phyloP scores from a whole-genome alignment of 345 rosid species.

The Chamaenerion angustifolium region DNA sequence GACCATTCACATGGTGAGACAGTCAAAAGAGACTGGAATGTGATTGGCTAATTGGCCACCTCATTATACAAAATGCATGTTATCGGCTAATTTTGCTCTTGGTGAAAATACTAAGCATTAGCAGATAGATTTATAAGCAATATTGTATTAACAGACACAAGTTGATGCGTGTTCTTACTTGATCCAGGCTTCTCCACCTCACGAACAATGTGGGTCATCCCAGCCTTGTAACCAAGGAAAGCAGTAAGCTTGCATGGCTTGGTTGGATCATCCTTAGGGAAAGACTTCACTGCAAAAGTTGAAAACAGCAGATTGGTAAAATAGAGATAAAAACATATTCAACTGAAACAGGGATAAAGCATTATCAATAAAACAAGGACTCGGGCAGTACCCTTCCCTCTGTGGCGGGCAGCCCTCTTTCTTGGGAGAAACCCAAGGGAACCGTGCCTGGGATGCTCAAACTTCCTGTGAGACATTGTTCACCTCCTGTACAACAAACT shows the following conservation, averaged over 20 bases:
- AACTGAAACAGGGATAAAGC: background rate
- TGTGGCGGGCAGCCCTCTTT: conserved; percentile 76
- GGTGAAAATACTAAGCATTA: too few species aligned
- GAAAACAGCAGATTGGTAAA: background rate
- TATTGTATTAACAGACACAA: too few species aligned
- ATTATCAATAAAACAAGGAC: background rate
- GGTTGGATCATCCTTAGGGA: conserved; percentile 67
- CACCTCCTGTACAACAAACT: conserved; percentile 5
- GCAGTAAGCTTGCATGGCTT: conserved; percentile 81
- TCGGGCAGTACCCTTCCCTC: conserved; percentile 49
- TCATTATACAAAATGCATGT: background rate
- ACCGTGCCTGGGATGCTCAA: conserved; percentile 93
- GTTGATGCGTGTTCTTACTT: conserved; percentile 24
- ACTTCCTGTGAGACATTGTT: conserved; percentile 85
- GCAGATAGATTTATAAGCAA: background rate
- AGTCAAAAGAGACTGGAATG: conserved; percentile 4
- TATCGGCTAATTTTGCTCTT: too few species aligned
- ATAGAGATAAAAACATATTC: background rate
- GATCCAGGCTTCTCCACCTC: conserved; percentile 89
- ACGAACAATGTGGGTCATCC: conserved; percentile 87
- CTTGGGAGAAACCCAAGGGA: conserved; percentile 88
- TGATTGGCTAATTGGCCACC: conserved; percentile 10
- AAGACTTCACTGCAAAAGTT: conserved; percentile 62
- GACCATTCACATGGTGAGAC: conserved; percentile 5
- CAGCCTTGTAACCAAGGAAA: conserved; percentile 83